These are phyloP conservation scores for Dendrobium officinale DNA, from an alignment of 106 monocot species.

Conservation along the genomic window DNA sequence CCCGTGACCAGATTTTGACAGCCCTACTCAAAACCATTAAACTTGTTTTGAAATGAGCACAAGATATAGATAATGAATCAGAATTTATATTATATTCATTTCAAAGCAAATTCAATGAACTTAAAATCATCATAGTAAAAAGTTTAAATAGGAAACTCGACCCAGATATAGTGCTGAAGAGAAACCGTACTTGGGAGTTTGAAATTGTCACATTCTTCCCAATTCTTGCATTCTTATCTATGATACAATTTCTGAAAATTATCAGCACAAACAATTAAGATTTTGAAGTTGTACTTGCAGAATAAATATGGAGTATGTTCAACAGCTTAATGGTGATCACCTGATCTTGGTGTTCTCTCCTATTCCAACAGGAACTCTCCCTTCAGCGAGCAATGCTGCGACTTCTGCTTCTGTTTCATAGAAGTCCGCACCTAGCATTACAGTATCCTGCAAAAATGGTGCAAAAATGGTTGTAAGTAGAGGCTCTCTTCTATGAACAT, in stretches of 20 bases:
- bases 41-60: no score
- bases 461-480: neutral
- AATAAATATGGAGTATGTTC: neutral
- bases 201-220: constrained; percentile 60
- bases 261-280: neutral
- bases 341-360: constrained; percentile 85
- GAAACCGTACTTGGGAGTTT: constrained; percentile 48
- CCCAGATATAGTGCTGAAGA: neutral
- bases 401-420: constrained; percentile 80
- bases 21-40: no score
- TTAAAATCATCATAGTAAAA: no score
- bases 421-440: constrained; percentile 94
- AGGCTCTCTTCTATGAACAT: no score
- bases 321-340: constrained; percentile 12
- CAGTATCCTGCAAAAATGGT: constrained; percentile 54
- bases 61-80: no score
- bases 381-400: constrained; percentile 64
- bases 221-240: constrained; percentile 76
- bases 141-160: no score
- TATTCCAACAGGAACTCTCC: constrained; percentile 80
- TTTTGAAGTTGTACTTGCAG: neutral
- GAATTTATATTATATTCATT: neutral
- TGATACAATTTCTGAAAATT: constrained; percentile 54
- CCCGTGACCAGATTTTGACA: no score
- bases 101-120: neutral